phyloP scores from a whole-genome alignment of 352 stramenopile species.

The Peronospora tabacina region DNA sequence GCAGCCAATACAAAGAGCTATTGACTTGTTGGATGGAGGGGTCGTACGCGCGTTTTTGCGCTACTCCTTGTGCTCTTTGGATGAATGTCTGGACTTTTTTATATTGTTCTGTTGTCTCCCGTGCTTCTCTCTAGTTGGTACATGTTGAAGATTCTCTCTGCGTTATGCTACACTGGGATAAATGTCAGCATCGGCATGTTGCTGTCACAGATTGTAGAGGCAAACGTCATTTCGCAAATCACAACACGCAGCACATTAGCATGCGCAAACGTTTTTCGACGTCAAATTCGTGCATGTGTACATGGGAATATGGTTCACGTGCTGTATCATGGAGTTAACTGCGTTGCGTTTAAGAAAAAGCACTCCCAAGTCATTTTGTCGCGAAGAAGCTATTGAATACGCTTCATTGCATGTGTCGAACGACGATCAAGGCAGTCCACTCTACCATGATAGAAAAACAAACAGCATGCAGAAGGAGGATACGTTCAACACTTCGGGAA shows the following conservation, averaged over 20 bases:
- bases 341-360: slow-evolving; percentile 27
- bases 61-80: slow-evolving; percentile 75
- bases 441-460: slow-evolving; percentile 90
- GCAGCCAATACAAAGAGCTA: background rate
- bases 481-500: slow-evolving; percentile 87
- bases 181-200: slow-evolving; percentile 81
- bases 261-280: slow-evolving; percentile 73
- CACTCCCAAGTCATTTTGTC: slow-evolving; percentile 33
- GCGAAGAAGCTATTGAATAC: slow-evolving; percentile 51
- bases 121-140: slow-evolving; percentile 49
- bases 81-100: slow-evolving; percentile 68
- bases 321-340: slow-evolving; percentile 39
- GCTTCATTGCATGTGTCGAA: slow-evolving; percentile 77
- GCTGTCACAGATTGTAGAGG: slow-evolving; percentile 66
- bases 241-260: slow-evolving; percentile 44
- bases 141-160: slow-evolving; percentile 28
- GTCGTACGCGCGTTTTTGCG: slow-evolving; percentile 64
- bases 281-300: slow-evolving; percentile 27
- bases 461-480: slow-evolving; percentile 88
- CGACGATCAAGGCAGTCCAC: slow-evolving; percentile 91
- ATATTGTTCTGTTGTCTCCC: slow-evolving; percentile 83
- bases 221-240: slow-evolving; percentile 17
- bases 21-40: slow-evolving; percentile 51
- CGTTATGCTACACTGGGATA: slow-evolving; percentile 90
- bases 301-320: slow-evolving; percentile 20